Conservation (phyloP, 2,329 filamentous ascomycete species). For the Pseudonectria buxi region DNA sequence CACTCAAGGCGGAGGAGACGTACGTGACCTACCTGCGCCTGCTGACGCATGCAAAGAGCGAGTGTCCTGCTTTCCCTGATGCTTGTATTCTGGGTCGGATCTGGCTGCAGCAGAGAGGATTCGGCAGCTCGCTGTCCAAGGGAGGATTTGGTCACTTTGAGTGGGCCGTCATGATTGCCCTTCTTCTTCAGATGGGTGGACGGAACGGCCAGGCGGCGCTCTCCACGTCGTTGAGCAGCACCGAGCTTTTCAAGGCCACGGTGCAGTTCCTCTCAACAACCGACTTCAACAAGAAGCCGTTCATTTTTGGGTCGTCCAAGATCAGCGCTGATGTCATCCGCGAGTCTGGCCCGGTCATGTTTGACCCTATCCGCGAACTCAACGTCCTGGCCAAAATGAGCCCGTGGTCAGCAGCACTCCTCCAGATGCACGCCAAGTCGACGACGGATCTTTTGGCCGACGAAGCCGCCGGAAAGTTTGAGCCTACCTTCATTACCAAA, state of each 20-base stretch:
- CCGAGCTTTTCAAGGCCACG: constrained; percentile 89
- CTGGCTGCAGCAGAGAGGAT: constrained; percentile 85
- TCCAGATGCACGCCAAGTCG: constrained; percentile 67
- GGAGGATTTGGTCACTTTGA: constrained; percentile 94
- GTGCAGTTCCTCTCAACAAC: constrained; percentile 78
- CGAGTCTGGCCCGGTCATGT: constrained; percentile 60
- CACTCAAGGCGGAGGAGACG: constrained; percentile 69
- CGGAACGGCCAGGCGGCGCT: constrained; percentile 64
- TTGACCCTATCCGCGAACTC: constrained; percentile 65
- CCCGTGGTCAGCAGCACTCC: constrained; percentile 67
- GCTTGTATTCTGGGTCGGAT: constrained; percentile 78
- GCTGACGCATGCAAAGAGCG: constrained; percentile 61
- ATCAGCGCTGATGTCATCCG: constrained; percentile 29
- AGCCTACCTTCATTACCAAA: constrained; percentile 70
- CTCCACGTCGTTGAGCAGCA: constrained; percentile 76
- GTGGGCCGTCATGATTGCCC: constrained; percentile 73
- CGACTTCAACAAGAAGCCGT: constrained; percentile 63
- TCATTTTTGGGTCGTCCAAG: constrained; percentile 38
- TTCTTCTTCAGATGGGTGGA: constrained; percentile 73
- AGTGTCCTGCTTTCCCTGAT: constrained; percentile 69
- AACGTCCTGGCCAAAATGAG: constrained; percentile 92
- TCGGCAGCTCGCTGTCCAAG: constrained; percentile 58
- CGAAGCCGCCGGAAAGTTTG: constrained; percentile 70
- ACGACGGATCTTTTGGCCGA: constrained; percentile 73
- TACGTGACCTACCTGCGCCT: constrained; percentile 69